These are phyloP conservation scores for Aegilops tauschii DNA, from an alignment of 176 grass and related monocot species.

Conservation along the genomic window DNA sequence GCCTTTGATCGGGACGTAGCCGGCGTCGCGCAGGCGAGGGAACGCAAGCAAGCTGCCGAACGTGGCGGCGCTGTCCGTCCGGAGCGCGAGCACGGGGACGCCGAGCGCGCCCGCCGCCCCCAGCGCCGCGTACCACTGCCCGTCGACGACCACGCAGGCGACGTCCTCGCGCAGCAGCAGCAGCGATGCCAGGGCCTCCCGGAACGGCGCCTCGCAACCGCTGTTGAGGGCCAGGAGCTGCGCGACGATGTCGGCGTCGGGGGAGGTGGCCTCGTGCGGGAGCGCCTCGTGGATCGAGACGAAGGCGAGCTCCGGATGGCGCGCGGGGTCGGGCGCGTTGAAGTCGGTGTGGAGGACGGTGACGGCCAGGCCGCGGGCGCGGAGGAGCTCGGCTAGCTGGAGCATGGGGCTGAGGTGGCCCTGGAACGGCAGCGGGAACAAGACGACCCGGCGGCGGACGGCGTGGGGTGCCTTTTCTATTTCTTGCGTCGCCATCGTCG, in stretches of 20 bases:
- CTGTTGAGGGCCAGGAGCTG: slow-evolving; percentile 21
- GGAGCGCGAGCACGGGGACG: slow-evolving; percentile 10
- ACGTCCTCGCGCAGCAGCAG: not conserved
- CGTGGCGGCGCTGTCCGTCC: not conserved
- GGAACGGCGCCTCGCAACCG: slow-evolving; percentile 22
- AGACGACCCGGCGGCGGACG: slow-evolving; percentile 15
- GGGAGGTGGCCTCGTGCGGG: not conserved
- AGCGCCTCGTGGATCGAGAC: not conserved
- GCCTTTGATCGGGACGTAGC: not conserved
- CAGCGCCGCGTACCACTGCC: not conserved
- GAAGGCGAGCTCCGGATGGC: slow-evolving; percentile 30
- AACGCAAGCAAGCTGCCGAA: not conserved
- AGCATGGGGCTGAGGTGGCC: slow-evolving; percentile 47
- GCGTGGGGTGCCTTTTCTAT: not conserved
- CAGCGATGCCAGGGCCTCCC: not conserved
- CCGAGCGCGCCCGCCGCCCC: not conserved
- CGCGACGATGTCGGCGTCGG: not conserved
- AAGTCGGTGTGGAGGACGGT: slow-evolving; percentile 45
- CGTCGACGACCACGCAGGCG: slow-evolving; percentile 12
- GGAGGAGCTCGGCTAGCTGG: slow-evolving; percentile 36
- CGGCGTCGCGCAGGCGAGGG: not conserved
- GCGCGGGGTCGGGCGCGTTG: slow-evolving; percentile 28
- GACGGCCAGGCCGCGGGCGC: slow-evolving; percentile 17
- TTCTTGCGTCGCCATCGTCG: not conserved
- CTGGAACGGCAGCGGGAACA: slow-evolving; percentile 41